A percentile compares a stretch with the other conserved stretches of the same genome.
These are phyloP conservation scores for Casaregolazyma suthepensis DNA, from an alignment of 1,139 yeast species.

Conservation along the genomic window DNA sequence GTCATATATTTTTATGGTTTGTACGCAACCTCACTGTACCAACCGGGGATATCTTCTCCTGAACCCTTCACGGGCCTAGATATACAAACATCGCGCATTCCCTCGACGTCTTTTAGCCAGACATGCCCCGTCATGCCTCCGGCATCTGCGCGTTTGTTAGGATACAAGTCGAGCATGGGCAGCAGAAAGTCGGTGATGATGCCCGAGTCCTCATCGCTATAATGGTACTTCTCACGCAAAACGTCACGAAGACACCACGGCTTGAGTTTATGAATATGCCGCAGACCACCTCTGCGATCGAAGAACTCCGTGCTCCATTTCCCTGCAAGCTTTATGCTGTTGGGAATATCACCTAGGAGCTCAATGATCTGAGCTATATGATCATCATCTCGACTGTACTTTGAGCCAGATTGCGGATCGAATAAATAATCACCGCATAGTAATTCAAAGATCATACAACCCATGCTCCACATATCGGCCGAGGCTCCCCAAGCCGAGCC, in stretches of 20 bases:
- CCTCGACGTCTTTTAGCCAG: conserved; percentile 65
- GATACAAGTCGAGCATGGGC: conserved; percentile 70
- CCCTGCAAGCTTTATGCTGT: conserved; percentile 47
- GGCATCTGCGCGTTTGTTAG: conserved; percentile 68
- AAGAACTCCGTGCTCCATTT: conserved; percentile 49
- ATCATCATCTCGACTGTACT: conserved; percentile 71
- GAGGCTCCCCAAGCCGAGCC: conserved; percentile 79
- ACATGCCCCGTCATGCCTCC: conserved; percentile 73
- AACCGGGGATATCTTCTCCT: conserved; percentile 73
- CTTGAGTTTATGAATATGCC: conserved; percentile 57
- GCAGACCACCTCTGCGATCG: conserved; percentile 46
- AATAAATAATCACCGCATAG: conserved; percentile 80
- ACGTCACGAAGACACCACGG: conserved; percentile 67
- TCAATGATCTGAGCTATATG: conserved; percentile 83
- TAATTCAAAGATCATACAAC: conserved; percentile 74
- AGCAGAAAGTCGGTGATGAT: conserved; percentile 56
- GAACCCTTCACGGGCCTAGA: conserved; percentile 57
- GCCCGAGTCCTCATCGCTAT: conserved; percentile 47
- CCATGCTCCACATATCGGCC: conserved; percentile 79
- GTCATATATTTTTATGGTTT: not conserved
- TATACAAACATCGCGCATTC: conserved; percentile 45
- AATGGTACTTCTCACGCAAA: conserved; percentile 64
- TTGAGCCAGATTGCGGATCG: conserved; percentile 65
- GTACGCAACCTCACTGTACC: conserved; percentile 42
- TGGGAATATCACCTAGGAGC: conserved; percentile 57